Conservation (phyloP, 345 rosid species). For the Excoecaria cochinchinensis region DNA sequence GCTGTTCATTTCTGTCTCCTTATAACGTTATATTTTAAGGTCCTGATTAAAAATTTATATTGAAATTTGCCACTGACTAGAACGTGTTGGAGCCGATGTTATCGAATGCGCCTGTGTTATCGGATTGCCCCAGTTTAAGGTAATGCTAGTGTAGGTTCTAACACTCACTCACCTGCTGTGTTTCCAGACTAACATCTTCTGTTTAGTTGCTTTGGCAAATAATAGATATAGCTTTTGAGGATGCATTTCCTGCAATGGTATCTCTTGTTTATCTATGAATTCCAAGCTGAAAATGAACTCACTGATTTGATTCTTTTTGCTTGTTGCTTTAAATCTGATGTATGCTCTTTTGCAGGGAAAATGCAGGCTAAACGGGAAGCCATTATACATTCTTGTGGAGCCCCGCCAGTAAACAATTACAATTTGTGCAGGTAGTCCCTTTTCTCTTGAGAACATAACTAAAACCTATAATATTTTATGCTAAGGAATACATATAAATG, state of each 20-base stretch:
- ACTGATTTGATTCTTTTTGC: too few relatives aligned
- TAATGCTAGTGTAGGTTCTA: conserved; percentile 14
- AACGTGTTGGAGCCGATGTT: conserved; percentile 66
- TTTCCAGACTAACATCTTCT: not conserved
- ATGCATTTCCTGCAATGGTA: not conserved
- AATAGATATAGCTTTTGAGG: not conserved
- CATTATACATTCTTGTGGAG: conserved; percentile 59
- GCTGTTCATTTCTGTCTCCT: not conserved
- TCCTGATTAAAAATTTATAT: not conserved
- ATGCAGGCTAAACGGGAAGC: conserved; percentile 54
- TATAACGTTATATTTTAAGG: not conserved
- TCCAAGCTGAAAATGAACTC: too few relatives aligned
- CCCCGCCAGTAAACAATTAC: conserved; percentile 33
- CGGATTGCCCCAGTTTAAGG: conserved; percentile 74
- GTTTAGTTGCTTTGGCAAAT: not conserved
- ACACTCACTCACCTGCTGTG: too few relatives aligned
- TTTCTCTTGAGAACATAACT: not conserved
- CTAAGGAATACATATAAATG: too few relatives aligned
- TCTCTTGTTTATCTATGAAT: too few relatives aligned
- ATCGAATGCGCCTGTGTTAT: conserved; percentile 77
- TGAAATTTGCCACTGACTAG: conserved; percentile 23
- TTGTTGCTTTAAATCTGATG: too few relatives aligned
- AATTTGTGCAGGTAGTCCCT: not conserved
- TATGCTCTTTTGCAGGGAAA: conserved; percentile 39
- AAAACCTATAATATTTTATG: not conserved